phyloP scores from a whole-genome alignment of 768 basidiomycete genomes.

The Hemileccinum rubropunctum region DNA sequence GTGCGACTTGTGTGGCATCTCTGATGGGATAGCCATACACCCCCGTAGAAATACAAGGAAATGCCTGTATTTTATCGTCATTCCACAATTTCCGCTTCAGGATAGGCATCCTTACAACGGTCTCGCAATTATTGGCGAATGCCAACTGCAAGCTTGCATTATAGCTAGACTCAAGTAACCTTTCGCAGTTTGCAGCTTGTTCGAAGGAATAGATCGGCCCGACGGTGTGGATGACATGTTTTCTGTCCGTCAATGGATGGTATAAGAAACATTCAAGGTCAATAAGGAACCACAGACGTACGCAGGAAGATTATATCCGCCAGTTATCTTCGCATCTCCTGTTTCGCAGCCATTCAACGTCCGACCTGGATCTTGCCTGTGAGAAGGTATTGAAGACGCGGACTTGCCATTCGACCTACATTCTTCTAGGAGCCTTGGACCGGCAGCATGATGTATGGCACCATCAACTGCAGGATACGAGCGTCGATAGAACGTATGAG shows the following conservation, averaged over 20 bases:
- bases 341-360: constrained; percentile 64
- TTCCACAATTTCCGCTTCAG: neutral
- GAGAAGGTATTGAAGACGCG: neutral
- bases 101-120: constrained; percentile 46
- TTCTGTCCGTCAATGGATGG: constrained; percentile 36
- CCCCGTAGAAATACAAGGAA: constrained; percentile 78
- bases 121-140: constrained; percentile 53
- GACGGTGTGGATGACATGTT: constrained; percentile 77
- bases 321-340: constrained; percentile 78
- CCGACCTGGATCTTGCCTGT: constrained; percentile 56
- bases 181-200: constrained; percentile 43
- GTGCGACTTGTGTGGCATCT: constrained; percentile 69
- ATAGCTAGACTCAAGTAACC: constrained; percentile 68
- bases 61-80: constrained; percentile 49
- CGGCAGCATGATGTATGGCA: constrained; percentile 77
- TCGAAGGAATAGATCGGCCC: constrained; percentile 59
- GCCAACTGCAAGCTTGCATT: constrained; percentile 60
- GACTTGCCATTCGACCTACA: constrained; percentile 42
- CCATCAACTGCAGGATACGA: constrained; percentile 59
- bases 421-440: constrained; percentile 60
- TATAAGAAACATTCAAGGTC: neutral
- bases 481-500: neutral
- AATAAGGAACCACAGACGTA: constrained; percentile 37
- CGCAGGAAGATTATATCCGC: constrained; percentile 75
- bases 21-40: constrained; percentile 76